Evolutionary conservation across 2,329 filamentous ascomycete genomes (phyloP).

Genomic region (Sclerotinia spermophila): DNA sequence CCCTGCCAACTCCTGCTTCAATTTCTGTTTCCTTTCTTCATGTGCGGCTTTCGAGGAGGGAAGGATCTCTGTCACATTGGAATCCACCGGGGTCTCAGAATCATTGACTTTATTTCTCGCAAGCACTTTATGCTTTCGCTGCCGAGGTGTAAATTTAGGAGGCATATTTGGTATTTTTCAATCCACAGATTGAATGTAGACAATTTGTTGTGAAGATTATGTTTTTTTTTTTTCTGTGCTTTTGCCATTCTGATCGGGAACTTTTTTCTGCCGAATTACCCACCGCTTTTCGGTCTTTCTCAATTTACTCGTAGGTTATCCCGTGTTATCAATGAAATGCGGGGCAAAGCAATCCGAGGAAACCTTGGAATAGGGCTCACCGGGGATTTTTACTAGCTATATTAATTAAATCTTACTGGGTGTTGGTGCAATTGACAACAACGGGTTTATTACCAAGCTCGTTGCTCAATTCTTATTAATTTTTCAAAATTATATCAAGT

Average conservation of each 20-base stretch:
- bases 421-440: no score
- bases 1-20: constrained; percentile 51
- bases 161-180: constrained; percentile 23
- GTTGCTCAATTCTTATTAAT: no score
- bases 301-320: no score
- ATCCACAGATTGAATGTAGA: background rate
- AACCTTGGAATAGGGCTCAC: background rate
- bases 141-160: constrained; percentile 56
- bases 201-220: background rate
- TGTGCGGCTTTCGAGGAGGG: constrained; percentile 45
- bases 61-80: constrained; percentile 53
- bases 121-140: constrained; percentile 65
- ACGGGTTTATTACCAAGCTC: no score
- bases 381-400: background rate
- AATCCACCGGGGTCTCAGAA: constrained; percentile 43
- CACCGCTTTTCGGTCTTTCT: background rate
- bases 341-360: background rate
- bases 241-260: constrained; percentile 12
- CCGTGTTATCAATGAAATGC: background rate
- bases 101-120: constrained; percentile 55
- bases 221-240: background rate
- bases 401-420: no score
- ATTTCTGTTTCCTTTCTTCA: constrained; percentile 52
- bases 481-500: no score
- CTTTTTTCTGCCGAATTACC: constrained; percentile 17